These are phyloP conservation scores for Hypoxylon sp. DNA, from an alignment of 2,329 filamentous ascomycete genomes.

Conservation along the genomic window DNA sequence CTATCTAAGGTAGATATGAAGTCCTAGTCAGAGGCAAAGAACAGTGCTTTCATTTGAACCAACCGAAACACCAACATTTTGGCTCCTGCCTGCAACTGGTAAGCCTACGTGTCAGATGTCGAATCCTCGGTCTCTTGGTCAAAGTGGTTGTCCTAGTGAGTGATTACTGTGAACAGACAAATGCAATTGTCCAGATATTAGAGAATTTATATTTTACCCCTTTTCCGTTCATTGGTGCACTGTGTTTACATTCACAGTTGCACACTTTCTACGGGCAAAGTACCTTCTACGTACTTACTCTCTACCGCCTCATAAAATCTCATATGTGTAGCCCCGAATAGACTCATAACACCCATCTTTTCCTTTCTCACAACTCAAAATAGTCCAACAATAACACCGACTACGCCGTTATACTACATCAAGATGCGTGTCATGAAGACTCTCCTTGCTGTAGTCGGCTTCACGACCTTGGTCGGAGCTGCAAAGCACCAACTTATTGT, in stretches of 20 bases:
- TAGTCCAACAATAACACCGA: not conserved
- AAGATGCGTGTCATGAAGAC: slow-evolving; percentile 19
- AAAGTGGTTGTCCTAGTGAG: not conserved
- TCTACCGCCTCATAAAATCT: not conserved
- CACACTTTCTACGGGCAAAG: not conserved
- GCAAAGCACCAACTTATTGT: slow-evolving; percentile 51
- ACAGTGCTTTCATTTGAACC: not conserved
- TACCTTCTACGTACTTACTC: not conserved
- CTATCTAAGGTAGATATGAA: too few relatives aligned
- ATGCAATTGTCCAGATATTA: not conserved
- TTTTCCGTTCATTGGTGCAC: not conserved
- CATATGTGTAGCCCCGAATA: not conserved
- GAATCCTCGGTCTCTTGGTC: not conserved
- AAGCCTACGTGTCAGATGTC: not conserved
- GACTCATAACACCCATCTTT: not conserved
- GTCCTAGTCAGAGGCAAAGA: not conserved
- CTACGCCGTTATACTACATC: not conserved
- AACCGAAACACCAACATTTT: not conserved
- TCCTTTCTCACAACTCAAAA: not conserved
- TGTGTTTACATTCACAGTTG: not conserved
- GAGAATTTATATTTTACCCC: not conserved
- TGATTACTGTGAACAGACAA: not conserved
- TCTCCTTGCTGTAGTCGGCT: slow-evolving; percentile 4
- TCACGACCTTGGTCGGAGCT: slow-evolving; percentile 26
- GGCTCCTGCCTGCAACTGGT: not conserved